Evolutionary conservation across 768 basidiomycete genomes (phyloP), one percentile per base, ranked within the genome.

Genomic region (Russula dissimulans): DNA sequence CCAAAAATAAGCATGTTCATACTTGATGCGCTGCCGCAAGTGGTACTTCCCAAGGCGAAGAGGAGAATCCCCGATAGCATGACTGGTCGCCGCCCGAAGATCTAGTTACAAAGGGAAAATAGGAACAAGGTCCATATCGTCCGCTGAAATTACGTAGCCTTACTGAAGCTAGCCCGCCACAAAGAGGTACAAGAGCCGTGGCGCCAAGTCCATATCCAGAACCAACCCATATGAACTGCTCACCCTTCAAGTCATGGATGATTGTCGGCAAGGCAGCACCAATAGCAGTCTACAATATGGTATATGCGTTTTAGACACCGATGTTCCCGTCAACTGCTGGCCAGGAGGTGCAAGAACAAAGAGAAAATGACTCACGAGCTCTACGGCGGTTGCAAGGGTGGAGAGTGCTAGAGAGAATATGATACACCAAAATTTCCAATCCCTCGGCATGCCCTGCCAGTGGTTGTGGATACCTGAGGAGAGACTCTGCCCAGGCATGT

Each of bases 1-100:
- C 72, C 72, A 5, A 69, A 69, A 38, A 76, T 76, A 2, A 74
- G 60, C 66, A 70, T 69, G 9, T 57, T 62, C 68, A 74, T 71
- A 50, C 38, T 69, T 26, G 64, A 63, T 1, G 73, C 70, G 0
- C 71, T 69, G 0, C 75, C 76, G 15, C 67, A 71, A 3, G 77
- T 43, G 2, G 71, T 69, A 17, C 71, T 71, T 3, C 76, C 76
- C 0, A 69, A 39, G 2, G 66, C 65, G 52, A 71, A 71, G 12
- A 68, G 57, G 9, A 52, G 11, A 32, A 71, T 32, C 7, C 67
- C 66, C 11, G 51, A 56, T 5, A 72, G 56, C 49, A 73, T 60
- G 11, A 68, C 60, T 11, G 67, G 66, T 17, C 66, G 67, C 26
- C 72, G 62, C 10, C 72, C 72, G 36, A 73, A 70, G 15, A 70